Evolutionary conservation across 2,329 filamentous ascomycete genomes (phyloP).

Genomic region (Polychaeton citri): DNA sequence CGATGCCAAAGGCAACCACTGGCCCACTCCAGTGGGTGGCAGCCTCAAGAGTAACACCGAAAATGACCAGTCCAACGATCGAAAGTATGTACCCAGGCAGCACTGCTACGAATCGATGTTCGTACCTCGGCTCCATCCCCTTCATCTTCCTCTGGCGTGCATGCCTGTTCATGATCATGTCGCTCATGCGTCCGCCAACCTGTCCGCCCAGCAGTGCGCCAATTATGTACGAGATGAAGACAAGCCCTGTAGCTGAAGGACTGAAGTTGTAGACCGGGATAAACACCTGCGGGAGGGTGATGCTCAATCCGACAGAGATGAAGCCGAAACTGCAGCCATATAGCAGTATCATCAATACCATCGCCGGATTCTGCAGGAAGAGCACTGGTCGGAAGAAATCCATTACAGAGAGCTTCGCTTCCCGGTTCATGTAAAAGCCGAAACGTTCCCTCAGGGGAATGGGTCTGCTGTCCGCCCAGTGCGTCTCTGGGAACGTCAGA

Average conservation of each 20-base stretch:
- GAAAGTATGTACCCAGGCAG: not conserved
- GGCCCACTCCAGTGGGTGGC: constrained; percentile 22
- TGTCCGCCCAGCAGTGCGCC: not conserved
- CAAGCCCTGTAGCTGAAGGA: not conserved
- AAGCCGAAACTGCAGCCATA: not conserved
- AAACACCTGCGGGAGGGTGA: not conserved
- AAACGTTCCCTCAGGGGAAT: not conserved
- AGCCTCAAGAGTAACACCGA: constrained; percentile 17
- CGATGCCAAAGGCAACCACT: constrained; percentile 25
- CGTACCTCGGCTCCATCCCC: not conserved
- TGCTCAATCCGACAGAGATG: not conserved
- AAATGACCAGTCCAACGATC: constrained; percentile 16
- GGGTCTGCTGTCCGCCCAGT: not conserved
- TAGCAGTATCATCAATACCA: not conserved
- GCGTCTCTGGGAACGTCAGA: not conserved
- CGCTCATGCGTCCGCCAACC: not conserved
- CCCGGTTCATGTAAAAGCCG: not conserved
- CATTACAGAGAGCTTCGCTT: not conserved
- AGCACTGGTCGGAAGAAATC: not conserved
- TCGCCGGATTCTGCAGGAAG: not conserved
- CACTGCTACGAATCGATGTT: not conserved
- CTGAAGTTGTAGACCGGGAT: not conserved
- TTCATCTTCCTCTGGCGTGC: not conserved
- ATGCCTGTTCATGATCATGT: not conserved
- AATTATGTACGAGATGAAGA: not conserved